Evolutionary conservation across 305 asterid species (phyloP).

Genomic region (Plantago rigida): DNA sequence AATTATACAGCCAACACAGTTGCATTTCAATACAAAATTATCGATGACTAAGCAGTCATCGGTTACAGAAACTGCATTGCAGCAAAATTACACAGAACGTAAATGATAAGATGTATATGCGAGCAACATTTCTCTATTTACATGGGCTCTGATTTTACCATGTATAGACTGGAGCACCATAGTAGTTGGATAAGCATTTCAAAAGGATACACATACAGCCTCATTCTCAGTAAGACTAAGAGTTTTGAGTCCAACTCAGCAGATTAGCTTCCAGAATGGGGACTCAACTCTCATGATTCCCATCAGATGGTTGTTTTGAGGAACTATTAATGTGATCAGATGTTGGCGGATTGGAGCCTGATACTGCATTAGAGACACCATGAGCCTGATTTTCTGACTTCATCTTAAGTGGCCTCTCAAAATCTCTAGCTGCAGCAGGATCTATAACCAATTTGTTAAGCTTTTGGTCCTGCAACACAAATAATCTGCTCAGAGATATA

Average conservation of each 20-base stretch:
- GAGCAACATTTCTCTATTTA: neutral
- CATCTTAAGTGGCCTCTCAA: conserved; percentile 70
- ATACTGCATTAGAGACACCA: conserved; percentile 32
- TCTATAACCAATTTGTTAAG: conserved; percentile 64
- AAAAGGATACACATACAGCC: neutral
- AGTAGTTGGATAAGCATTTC: neutral
- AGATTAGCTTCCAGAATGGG: conserved; percentile 6
- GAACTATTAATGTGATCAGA: conserved; percentile 33
- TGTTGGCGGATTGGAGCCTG: conserved; percentile 34
- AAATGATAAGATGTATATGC: neutral
- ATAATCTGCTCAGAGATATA: no score
- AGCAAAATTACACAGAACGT: neutral
- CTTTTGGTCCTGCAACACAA: conserved; percentile 64
- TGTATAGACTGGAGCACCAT: neutral
- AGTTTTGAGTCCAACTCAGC: neutral
- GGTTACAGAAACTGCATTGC: neutral
- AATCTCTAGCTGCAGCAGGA: conserved; percentile 67
- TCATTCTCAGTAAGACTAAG: neutral
- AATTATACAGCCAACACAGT: neutral
- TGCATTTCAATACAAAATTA: neutral
- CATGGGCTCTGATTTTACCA: neutral
- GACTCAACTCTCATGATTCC: conserved; percentile 32
- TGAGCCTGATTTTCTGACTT: conserved; percentile 48
- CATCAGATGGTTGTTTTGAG: conserved; percentile 36
- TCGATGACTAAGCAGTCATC: neutral